Conservation (phyloP, 306 rosid genomes). For the Acacia acuminata region DNA sequence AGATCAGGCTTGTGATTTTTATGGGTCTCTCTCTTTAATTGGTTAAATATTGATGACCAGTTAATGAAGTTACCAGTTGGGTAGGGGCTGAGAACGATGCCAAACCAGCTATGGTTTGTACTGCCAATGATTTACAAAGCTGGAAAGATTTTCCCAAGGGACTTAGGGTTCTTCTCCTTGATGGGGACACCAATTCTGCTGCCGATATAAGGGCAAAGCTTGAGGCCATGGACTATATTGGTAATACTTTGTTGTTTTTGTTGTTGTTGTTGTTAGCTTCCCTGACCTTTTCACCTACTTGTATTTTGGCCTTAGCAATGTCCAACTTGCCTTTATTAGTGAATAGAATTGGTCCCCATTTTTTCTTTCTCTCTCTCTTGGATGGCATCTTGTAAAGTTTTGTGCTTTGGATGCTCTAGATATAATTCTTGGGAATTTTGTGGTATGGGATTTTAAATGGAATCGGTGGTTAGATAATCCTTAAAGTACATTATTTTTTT, state of each 20-base stretch:
- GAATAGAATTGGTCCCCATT: constrained; percentile 45
- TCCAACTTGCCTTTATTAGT: constrained; percentile 31
- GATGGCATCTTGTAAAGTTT: constrained; percentile 44
- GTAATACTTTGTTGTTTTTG: constrained; percentile 42
- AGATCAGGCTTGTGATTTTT: constrained; percentile 36
- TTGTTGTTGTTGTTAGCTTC: constrained; percentile 18
- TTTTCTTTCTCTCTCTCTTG: background rate
- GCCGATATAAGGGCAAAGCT: constrained; percentile 74
- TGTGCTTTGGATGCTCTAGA: constrained; percentile 30
- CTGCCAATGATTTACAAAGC: constrained; percentile 83
- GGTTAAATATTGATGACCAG: constrained; percentile 37
- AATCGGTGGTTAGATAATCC: constrained; percentile 27
- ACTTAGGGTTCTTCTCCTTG: constrained; percentile 90
- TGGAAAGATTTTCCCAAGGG: constrained; percentile 99
- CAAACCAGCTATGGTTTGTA: constrained; percentile 99
- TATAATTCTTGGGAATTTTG: constrained; percentile 32
- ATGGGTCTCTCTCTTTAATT: constrained; percentile 52
- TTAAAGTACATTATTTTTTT: constrained; percentile 4
- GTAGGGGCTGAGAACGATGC: constrained; percentile 78
- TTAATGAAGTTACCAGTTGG: constrained; percentile 33
- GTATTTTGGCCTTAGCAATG: constrained; percentile 21
- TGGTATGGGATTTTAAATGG: constrained; percentile 38
- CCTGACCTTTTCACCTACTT: constrained; percentile 27
- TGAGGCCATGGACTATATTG: constrained; percentile 85
- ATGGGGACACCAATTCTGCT: constrained; percentile 71